Evolutionary conservation across 306 rosid genomes (phyloP).

Genomic region (Benincasa hispida): DNA sequence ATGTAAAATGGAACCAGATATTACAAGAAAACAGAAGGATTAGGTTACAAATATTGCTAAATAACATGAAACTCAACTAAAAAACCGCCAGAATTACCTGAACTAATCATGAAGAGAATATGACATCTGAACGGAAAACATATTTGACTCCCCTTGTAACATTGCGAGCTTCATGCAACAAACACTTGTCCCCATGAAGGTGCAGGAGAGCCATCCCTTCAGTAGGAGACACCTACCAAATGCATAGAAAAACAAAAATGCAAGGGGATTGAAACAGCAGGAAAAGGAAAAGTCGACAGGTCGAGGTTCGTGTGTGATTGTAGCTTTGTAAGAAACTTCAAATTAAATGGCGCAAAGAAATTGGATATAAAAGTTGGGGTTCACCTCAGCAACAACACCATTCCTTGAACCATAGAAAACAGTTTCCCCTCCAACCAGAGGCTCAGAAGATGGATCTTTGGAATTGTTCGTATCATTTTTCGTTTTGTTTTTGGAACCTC

Average conservation of each 20-base stretch:
- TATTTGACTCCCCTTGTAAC: slow-evolving; percentile 74
- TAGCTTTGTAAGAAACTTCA: background rate
- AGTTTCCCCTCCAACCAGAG: slow-evolving; percentile 84
- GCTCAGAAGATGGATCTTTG: slow-evolving; percentile 31
- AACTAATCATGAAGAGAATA: slow-evolving; percentile 39
- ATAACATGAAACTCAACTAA: background rate
- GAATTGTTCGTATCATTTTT: slow-evolving; percentile 27
- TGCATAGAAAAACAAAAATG: background rate
- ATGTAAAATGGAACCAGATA: background rate
- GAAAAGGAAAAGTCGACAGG: background rate
- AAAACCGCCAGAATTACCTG: background rate
- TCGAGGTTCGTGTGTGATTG: too few species aligned
- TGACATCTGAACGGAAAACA: slow-evolving; percentile 75
- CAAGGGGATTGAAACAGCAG: background rate
- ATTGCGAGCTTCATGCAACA: slow-evolving; percentile 90
- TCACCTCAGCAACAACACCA: slow-evolving; percentile 67
- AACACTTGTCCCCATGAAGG: slow-evolving; percentile 75
- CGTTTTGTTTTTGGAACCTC: slow-evolving; percentile 42
- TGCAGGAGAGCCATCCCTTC: slow-evolving; percentile 96
- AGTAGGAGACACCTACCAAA: slow-evolving; percentile 56
- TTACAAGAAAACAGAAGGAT: background rate
- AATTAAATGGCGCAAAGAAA: background rate
- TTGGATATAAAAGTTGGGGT: background rate
- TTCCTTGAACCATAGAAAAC: slow-evolving; percentile 82
- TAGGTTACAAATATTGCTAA: background rate